Evolutionary conservation across 1,284 basidiomycete genomes (phyloP).

Genomic region (Pascua guehoae): DNA sequence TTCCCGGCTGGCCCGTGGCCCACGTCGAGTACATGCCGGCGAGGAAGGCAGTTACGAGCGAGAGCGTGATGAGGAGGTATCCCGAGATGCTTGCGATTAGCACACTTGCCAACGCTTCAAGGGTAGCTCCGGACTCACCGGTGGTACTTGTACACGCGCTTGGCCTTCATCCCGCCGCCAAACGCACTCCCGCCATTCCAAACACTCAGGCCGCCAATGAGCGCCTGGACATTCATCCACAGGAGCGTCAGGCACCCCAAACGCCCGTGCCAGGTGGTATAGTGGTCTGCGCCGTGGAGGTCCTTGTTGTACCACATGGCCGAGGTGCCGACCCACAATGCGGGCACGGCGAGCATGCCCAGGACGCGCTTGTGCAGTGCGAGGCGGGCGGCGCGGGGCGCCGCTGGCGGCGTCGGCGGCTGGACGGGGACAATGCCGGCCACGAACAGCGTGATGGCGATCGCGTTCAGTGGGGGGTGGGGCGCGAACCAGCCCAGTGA

Average conservation of each 20-base stretch:
- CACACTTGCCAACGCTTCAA: neutral
- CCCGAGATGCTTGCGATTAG: slow-evolving; percentile 34
- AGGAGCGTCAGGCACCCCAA: slow-evolving; percentile 30
- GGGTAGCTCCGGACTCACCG: slow-evolving; percentile 27
- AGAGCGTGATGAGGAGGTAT: slow-evolving; percentile 37
- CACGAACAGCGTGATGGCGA: slow-evolving; percentile 37
- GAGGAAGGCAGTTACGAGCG: slow-evolving; percentile 38
- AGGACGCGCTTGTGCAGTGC: slow-evolving; percentile 38
- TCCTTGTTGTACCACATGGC: slow-evolving; percentile 48
- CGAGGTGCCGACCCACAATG: slow-evolving; percentile 34
- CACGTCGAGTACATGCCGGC: slow-evolving; percentile 41
- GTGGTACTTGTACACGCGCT: slow-evolving; percentile 46
- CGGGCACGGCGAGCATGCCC: slow-evolving; percentile 32
- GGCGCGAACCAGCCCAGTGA: slow-evolving; percentile 40
- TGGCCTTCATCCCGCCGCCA: slow-evolving; percentile 36
- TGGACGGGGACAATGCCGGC: slow-evolving; percentile 41
- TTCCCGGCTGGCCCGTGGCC: slow-evolving; percentile 16
- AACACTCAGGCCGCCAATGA: slow-evolving; percentile 32
- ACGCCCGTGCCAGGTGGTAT: slow-evolving; percentile 42
- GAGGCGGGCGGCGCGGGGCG: slow-evolving; percentile 26
- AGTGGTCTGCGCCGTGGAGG: slow-evolving; percentile 37
- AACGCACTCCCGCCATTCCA: slow-evolving; percentile 29
- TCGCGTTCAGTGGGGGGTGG: slow-evolving; percentile 42
- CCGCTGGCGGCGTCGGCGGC: slow-evolving; percentile 31
- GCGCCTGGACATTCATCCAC: slow-evolving; percentile 40